Base-by-base conservation (phyloP, 371 early-diverging fungal genomes). In the Haplosporangium sp. region DNA sequence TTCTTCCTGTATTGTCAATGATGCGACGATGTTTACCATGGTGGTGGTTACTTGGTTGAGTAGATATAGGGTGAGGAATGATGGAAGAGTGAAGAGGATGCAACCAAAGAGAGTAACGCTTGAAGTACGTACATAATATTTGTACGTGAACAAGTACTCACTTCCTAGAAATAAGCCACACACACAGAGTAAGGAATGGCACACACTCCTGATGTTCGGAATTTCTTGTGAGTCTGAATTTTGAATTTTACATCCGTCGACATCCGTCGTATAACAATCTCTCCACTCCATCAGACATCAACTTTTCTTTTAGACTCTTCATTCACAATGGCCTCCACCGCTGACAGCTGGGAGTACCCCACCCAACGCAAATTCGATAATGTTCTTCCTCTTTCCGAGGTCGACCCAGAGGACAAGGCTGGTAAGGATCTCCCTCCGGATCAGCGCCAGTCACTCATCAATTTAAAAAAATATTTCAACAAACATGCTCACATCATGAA, bases 331-430 rank as follows among this genome's bases (percentile, higher is more conserved):
- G 60, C 79, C 58, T 47, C 79, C 71, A 65, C 77, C 56, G 74
- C 79, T 67, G 79, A 78, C 67, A 70, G 71, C 65, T 78, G 79
- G 79, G 79, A 78, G 60, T 78, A 78, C 79, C 79, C 79, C 61
- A 50, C 74, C 64, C 79, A 78, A 37, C 79, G 79, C 67, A 78
- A 74, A 68, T 78, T 78, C 74, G 79, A 78, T 65, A 67, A 78
- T 52, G 79, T 78, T 59, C 67, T 48, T 10, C 79, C 79, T 63
- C 74, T 78, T 40, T 60, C 79, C 19, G 79, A 78, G 65, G 79
- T 78, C 38, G 79, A 78, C 59, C 74, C 79, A 61, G 67, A 74
- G 38, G 79, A 78, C 79, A 73, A 73, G 74, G 79, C 79, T 47
- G 79, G 79, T 78, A 78, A 78, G 74, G 59, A 47, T 48, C 38